Conservation (phyloP, 1,139 yeast genomes). For the Candida sanyaensis region DNA sequence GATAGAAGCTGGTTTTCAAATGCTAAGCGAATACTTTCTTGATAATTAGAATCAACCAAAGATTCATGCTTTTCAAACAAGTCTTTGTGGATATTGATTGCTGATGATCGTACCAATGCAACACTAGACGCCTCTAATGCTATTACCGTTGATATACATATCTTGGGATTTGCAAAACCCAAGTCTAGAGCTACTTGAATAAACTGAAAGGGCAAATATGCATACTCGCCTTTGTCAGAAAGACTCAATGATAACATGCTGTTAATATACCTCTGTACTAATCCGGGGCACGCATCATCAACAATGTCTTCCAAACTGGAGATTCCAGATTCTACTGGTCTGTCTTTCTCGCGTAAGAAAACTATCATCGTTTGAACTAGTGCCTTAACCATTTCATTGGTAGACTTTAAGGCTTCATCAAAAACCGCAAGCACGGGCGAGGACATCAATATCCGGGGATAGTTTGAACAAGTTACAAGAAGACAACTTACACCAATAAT, state of each 20-base stretch:
- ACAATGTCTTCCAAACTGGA: conserved; percentile 18
- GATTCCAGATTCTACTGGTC: background rate
- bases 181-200: conserved; percentile 55
- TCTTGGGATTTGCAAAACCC: conserved; percentile 76
- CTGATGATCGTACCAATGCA: conserved; percentile 44
- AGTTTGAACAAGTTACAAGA: conserved; percentile 56
- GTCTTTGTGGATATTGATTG: conserved; percentile 53
- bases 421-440: conserved; percentile 52
- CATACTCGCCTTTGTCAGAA: conserved; percentile 40
- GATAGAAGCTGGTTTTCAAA: conserved; percentile 41
- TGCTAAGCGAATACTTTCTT: conserved; percentile 64
- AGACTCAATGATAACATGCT: conserved; percentile 52
- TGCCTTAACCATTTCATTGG: conserved; percentile 36
- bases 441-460: conserved; percentile 63
- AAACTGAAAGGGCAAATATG: conserved; percentile 54
- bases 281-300: conserved; percentile 73
- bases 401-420: conserved; percentile 48
- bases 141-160: conserved; percentile 66
- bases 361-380: conserved; percentile 56
- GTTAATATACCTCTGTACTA: conserved; percentile 63
- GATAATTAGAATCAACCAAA: conserved; percentile 63
- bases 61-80: conserved; percentile 70
- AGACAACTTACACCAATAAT: conserved; percentile 57
- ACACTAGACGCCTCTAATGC: conserved; percentile 64
- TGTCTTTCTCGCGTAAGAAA: conserved; percentile 53